Base-by-base conservation (phyloP, 768 basidiomycete genomes). In the Asterophora lycoperdoides region DNA sequence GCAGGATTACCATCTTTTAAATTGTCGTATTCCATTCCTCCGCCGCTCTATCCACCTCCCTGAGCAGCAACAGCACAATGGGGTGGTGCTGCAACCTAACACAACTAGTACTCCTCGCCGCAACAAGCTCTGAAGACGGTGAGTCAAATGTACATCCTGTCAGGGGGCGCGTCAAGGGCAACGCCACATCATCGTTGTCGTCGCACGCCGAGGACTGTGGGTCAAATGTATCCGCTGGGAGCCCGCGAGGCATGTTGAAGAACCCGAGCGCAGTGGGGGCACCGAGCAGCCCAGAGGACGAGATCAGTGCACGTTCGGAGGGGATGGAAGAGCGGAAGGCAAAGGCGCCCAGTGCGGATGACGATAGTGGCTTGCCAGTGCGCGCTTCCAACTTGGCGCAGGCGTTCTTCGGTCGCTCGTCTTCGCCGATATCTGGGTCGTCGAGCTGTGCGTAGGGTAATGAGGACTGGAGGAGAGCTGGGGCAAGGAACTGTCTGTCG, bases 31-130 rank as follows among this genome's bases (percentile, higher is more conserved):
- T 55, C 71, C 71, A 73, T 48, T 64, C 63, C 41, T 43, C 52
- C 48, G 69, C 65, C 8, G 61, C 67, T 36, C 54, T 46, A 38
- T 74, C 68, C 3, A 72, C 56, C 32, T 71, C 68, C 8, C 44
- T 49, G 19, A 74, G 55, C 11, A 74, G 53, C 32, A 66, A 58
- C 32, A 64, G 41, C 15, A 73, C 53, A 29, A 66, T 64, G 41
- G 59, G 52, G 34, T 71, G 63, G 38, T 68, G 59, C 15, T 47
- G 50, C 18, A 60, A n/a, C n/a, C n/a, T n/a, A n/a, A n/a, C n/a
- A n/a, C n/a, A n/a, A n/a, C n/a, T n/a, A n/a, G n/a, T 26, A 17
- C 19, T 41, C 18, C 18, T 49, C 49, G 13, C 38, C 23, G 39
- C 39, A 26, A 46, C 49, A 40, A 46, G 30, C n/a, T 46, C 48